These are phyloP conservation scores for Diplodia mutila DNA, from an alignment of 2,329 filamentous ascomycete genomes.

Conservation along the genomic window DNA sequence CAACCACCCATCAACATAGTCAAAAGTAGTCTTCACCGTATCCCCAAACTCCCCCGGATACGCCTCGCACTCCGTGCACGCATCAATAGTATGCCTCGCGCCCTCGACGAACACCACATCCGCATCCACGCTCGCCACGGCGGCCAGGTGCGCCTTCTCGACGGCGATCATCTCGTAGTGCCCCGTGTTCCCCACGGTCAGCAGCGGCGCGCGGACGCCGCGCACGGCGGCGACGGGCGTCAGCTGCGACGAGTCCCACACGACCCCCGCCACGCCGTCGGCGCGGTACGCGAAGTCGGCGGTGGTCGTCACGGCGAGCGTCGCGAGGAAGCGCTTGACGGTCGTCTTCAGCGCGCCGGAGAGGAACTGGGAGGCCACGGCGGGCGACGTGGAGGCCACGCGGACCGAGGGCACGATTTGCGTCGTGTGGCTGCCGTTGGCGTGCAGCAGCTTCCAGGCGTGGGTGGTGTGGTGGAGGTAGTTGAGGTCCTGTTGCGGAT, in stretches of 20 bases:
- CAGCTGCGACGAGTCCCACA: slow-evolving; percentile 30
- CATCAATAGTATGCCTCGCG: slow-evolving; percentile 30
- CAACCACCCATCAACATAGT: slow-evolving; percentile 30
- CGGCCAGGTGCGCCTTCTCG: slow-evolving; percentile 30
- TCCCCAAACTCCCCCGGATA: slow-evolving; percentile 32
- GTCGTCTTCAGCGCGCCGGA: slow-evolving; percentile 12
- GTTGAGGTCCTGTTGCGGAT: slow-evolving; percentile 28
- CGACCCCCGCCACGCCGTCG: slow-evolving; percentile 27
- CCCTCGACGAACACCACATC: slow-evolving; percentile 32
- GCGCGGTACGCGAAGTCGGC: background rate
- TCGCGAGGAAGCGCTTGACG: background rate
- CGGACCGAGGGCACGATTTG: slow-evolving; percentile 30
- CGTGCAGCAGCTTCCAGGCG: slow-evolving; percentile 31
- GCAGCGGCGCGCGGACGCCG: slow-evolving; percentile 29
- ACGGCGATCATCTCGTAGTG: slow-evolving; percentile 32
- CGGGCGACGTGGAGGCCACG: background rate
- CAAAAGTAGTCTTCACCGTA: slow-evolving; percentile 29
- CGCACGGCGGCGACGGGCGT: slow-evolving; percentile 26
- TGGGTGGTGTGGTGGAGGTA: slow-evolving; percentile 30
- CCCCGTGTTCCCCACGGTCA: slow-evolving; percentile 30
- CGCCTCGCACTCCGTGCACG: slow-evolving; percentile 31
- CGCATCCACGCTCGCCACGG: slow-evolving; percentile 28
- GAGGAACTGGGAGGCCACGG: background rate
- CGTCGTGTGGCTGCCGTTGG: slow-evolving; percentile 28
- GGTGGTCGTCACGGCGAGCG: background rate